Evolutionary conservation across 345 rosid genomes (phyloP).

Genomic region (Hibiscus trionum): DNA sequence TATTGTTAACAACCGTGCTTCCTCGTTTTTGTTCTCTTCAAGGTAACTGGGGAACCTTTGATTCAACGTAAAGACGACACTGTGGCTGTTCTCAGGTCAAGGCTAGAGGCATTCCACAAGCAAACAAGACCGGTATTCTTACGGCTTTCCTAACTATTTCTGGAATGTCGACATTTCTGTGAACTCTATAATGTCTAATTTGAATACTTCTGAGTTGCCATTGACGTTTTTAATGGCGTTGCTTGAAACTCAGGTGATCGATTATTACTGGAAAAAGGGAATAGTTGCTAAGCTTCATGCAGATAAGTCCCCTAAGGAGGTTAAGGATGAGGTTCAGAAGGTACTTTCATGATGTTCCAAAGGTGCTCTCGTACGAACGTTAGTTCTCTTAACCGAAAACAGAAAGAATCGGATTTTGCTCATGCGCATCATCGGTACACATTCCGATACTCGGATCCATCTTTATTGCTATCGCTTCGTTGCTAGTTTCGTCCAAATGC

Average conservation of each 20-base stretch:
- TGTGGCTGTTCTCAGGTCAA: constrained; percentile 76
- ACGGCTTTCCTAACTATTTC: background rate
- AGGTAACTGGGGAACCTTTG: constrained; percentile 88
- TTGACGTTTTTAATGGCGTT: background rate
- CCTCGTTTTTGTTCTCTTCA: constrained; percentile 12
- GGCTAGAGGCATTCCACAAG: constrained; percentile 84
- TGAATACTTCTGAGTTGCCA: background rate
- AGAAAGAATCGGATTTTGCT: too few relatives aligned
- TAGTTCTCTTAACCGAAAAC: too few relatives aligned
- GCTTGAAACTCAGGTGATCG: background rate
- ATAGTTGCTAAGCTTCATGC: too few relatives aligned
- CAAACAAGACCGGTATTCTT: constrained; percentile 74
- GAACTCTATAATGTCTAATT: background rate
- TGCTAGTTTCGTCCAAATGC: too few relatives aligned
- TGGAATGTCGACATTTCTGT: background rate
- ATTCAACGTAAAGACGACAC: constrained; percentile 93
- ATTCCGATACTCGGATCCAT: too few relatives aligned
- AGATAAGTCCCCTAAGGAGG: too few relatives aligned
- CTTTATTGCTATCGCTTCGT: too few relatives aligned
- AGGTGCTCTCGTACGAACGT: too few relatives aligned
- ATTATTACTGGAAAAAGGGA: too few relatives aligned
- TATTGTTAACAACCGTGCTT: constrained; percentile 1
- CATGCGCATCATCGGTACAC: too few relatives aligned
- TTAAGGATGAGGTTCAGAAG: too few relatives aligned
- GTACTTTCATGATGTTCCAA: too few relatives aligned